Evolutionary conservation across 2,329 filamentous ascomycete genomes (phyloP), one percentile per base, ranked within the genome.

Genomic region (Juglanconis juglandina): DNA sequence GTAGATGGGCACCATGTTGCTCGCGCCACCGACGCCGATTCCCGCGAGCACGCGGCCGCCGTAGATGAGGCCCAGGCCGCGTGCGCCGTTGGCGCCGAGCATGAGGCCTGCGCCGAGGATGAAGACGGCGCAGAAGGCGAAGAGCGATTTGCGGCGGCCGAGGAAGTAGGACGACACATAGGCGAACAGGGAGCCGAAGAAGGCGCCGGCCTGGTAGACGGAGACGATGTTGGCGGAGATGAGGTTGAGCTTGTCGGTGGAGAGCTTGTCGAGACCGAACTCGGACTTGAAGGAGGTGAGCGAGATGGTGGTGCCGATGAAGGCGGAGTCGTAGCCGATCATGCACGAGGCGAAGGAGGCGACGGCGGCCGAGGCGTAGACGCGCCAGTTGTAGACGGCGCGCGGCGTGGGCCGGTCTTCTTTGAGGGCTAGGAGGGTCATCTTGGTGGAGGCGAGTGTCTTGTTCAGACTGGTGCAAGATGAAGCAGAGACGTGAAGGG

Each of bases 121-220:
- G 72, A 93, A 93, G 64, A 93, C 66, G 39, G 81, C 57, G 2
- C 80, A 75, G 70, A 87, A 89, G 51, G 86, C 64, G 64, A 86
- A 76, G 2, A 93, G 78, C 30, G 85, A 87, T 69, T 79, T 82
- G 68, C 84, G 84, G 30, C 90, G 83, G 34, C 90, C 90, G 63
- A 88, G 76, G 70, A 82, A 90, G 76, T 88, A 86, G 35, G 83
- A 86, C 39, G 84, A 81, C 8, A 77, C 80, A 66, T 89, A 92
- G 59, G 86, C 88, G 62, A 83, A 81, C 46, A 92, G 75, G n/a
- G 87, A 85, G 54, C 91, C 91, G 67, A 94, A 93, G 77, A 95
- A 93, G 62, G 90, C 90, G 61, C 90, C 90, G 9, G 90, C 91
- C 73, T 94, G 91, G 76, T 91, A 93, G 57, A 89, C 84, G 33